phyloP scores from a whole-genome alignment of 495 filamentous ascomycete genomes.

The Symbiotaphrina buchneri region DNA sequence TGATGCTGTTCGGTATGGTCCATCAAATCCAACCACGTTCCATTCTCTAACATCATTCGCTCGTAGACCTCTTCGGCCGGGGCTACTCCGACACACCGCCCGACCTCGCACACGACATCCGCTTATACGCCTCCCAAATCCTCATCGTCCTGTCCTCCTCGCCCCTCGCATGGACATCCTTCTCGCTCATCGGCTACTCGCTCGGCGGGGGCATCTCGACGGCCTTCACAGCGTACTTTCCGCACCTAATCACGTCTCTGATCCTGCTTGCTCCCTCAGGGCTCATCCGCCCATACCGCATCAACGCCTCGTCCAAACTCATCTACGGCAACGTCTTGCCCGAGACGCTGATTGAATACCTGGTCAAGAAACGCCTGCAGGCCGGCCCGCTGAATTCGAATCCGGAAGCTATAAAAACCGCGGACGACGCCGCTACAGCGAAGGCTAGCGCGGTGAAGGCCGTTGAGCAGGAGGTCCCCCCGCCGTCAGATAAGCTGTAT shows the following conservation, averaged over 20 bases:
- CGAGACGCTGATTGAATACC: conserved; percentile 23
- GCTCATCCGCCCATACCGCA: conserved; percentile 39
- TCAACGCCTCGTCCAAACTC: conserved; percentile 31
- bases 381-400: too few relatives aligned
- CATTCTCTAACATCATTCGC: conserved; percentile 1
- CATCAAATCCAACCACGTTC: neutral
- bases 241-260: conserved; percentile 37
- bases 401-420: neutral
- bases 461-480: conserved; percentile 1
- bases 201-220: conserved; percentile 62
- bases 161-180: conserved; percentile 41
- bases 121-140: conserved; percentile 56
- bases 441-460: neutral
- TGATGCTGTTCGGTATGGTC: conserved; percentile 50
- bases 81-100: conserved; percentile 53
- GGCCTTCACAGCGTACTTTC: conserved; percentile 51
- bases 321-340: conserved; percentile 38
- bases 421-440: neutral
- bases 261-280: conserved; percentile 59
- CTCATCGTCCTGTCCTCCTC: conserved; percentile 50
- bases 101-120: conserved; percentile 43
- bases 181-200: conserved; percentile 64
- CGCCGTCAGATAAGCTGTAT: too few relatives aligned
- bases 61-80: conserved; percentile 46
- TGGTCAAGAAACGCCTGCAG: conserved; percentile 31